These are phyloP conservation scores for Chaetoceros muelleri DNA, from an alignment of 108 stramenopile species.

Conservation along the genomic window DNA sequence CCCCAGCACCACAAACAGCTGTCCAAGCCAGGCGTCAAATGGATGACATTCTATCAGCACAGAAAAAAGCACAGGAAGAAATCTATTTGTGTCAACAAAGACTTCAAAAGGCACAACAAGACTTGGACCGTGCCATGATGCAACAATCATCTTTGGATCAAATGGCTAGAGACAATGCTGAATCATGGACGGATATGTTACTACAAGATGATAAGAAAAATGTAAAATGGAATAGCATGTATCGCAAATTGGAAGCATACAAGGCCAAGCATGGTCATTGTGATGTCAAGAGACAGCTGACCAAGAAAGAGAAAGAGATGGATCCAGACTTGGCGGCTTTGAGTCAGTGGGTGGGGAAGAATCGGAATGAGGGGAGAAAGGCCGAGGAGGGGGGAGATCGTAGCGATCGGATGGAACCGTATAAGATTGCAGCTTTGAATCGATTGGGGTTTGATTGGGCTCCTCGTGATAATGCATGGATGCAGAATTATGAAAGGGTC, in stretches of 20 bases:
- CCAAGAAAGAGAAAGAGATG: background rate
- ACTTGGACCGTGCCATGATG: background rate
- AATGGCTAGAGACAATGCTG: background rate
- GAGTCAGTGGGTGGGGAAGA: background rate
- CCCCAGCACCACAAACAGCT: background rate
- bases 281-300: constrained; percentile 2
- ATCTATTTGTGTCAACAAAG: background rate
- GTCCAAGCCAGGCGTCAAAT: background rate
- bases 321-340: background rate
- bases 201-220: background rate
- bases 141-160: background rate
- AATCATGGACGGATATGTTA: background rate
- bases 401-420: constrained; percentile 16
- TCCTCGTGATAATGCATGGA: constrained; percentile 24
- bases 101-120: background rate
- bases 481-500: constrained; percentile 22
- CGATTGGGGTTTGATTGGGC: constrained; percentile 25
- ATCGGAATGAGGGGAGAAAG: background rate
- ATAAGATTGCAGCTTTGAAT: constrained; percentile 21
- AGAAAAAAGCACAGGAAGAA: background rate
- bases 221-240: constrained; percentile 25
- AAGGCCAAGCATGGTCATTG: constrained; percentile 18
- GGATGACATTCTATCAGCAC: background rate
- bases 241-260: constrained; percentile 9
- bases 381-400: background rate